Percentiles rank a stretch among this genome's conserved stretches.
phyloP scores from a whole-genome alignment of 1,284 basidiomycete species.

The Farysia itapuensis region DNA sequence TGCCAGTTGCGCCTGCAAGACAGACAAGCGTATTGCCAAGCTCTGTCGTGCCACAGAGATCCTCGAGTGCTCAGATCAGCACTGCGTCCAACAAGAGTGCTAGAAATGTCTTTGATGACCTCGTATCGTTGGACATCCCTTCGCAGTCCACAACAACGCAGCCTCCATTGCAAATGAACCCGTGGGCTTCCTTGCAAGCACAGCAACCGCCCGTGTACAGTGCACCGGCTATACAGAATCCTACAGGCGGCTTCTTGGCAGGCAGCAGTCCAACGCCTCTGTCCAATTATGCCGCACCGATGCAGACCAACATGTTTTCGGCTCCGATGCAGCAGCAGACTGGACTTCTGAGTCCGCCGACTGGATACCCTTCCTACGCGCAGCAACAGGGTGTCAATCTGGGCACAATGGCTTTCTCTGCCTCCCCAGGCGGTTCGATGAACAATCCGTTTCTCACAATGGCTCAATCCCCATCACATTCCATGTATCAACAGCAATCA shows the following conservation, averaged over 20 bases:
- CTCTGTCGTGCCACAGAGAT: conserved; percentile 11
- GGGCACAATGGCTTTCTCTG: conserved; percentile 33
- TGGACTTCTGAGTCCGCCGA: conserved; percentile 15
- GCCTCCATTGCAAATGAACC: conserved; percentile 40
- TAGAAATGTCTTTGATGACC: conserved; percentile 32
- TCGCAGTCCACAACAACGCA: conserved; percentile 9
- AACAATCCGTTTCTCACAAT: conserved; percentile 23
- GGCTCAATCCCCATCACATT: no score
- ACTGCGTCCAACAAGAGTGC: conserved; percentile 2
- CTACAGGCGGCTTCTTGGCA: conserved; percentile 28
- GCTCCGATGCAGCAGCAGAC: conserved; percentile 4
- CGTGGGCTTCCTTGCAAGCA: conserved; percentile 30
- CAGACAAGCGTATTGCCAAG: conserved; percentile 7
- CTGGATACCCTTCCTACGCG: conserved; percentile 20
- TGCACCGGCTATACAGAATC: conserved; percentile 27
- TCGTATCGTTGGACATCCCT: conserved; percentile 24
- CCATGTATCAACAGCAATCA: no score
- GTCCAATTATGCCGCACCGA: conserved; percentile 1
- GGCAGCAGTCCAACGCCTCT: conserved; percentile 2
- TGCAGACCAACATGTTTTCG: background rate
- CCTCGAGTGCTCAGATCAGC: conserved; percentile 27
- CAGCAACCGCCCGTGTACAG: conserved; percentile 30
- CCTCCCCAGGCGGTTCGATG: conserved; percentile 7
- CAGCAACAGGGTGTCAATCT: conserved; percentile 25
- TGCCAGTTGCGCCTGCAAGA: background rate